These are phyloP conservation scores for Leishmania braziliensis DNA, from an alignment of 208 protist species.

Conservation along the genomic window DNA sequence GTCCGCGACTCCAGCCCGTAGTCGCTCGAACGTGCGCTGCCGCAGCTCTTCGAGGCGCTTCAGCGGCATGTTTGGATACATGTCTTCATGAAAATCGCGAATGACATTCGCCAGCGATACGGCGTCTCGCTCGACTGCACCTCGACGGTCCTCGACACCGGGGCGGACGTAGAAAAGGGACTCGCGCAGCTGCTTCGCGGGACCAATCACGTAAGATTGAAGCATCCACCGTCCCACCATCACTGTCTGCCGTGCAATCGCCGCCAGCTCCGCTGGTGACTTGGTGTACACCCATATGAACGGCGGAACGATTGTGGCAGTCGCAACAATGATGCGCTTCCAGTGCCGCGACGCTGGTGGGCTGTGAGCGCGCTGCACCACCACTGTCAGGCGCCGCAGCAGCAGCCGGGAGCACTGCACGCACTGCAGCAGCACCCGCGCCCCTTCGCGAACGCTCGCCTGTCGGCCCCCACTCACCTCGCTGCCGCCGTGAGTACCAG, in stretches of 20 bases:
- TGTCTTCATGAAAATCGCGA: constrained; percentile 77
- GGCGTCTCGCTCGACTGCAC: constrained; percentile 57
- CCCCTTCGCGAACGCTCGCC: constrained; percentile 35
- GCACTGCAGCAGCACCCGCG: constrained; percentile 35
- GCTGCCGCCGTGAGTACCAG: neutral
- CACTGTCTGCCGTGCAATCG: constrained; percentile 15
- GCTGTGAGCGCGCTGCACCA: constrained; percentile 36
- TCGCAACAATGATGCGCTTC: constrained; percentile 40
- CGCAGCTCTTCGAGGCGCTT: constrained; percentile 46
- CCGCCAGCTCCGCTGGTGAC: constrained; percentile 37
- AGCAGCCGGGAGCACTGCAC: constrained; percentile 29
- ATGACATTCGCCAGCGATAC: constrained; percentile 78
- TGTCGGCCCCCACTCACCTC: neutral
- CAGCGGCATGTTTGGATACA: constrained; percentile 48
- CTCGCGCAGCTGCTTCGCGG: constrained; percentile 45
- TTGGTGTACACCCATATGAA: constrained; percentile 53
- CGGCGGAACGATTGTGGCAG: constrained; percentile 27
- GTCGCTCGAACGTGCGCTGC: constrained; percentile 40
- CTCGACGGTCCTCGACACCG: constrained; percentile 63
- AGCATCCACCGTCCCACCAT: constrained; percentile 28
- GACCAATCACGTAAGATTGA: constrained; percentile 54
- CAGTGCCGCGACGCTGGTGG: constrained; percentile 51
- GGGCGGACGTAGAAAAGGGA: constrained; percentile 62
- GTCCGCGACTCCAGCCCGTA: constrained; percentile 54
- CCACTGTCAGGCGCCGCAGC: constrained; percentile 26